A percentile compares a stretch with the other conserved stretches of the same genome.
Conservation (phyloP, 805 yeast species). For the Lachancea cidri region DNA sequence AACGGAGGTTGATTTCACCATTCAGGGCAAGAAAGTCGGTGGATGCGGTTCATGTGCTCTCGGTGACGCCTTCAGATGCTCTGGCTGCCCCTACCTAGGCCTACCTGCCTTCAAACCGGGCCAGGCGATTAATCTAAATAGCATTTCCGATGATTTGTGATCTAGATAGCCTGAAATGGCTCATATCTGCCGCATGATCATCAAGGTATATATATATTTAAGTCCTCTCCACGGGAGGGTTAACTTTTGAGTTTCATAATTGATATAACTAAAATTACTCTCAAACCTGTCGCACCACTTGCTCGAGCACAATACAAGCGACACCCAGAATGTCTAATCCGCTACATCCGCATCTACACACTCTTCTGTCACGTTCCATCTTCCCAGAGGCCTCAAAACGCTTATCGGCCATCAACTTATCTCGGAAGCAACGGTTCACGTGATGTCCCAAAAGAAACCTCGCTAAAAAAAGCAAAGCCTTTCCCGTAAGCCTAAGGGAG, state of each 20-base stretch:
- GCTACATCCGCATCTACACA: too few relatives aligned
- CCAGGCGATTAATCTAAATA: slow-evolving; percentile 71
- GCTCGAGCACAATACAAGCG: too few relatives aligned
- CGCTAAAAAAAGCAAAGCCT: not conserved
- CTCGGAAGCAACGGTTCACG: not conserved
- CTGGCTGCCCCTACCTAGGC: slow-evolving; percentile 96
- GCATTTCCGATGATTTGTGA: slow-evolving; percentile 71
- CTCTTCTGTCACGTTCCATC: not conserved
- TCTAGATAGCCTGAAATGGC: too few relatives aligned
- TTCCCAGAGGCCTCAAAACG: too few relatives aligned
- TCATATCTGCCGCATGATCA: too few relatives aligned
- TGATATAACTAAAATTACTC: too few relatives aligned
- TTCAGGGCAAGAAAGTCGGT: slow-evolving; percentile 88
- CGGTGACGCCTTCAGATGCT: slow-evolving; percentile 98
- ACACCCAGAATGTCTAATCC: too few relatives aligned
- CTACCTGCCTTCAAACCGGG: slow-evolving; percentile 99
- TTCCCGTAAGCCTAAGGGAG: not conserved
- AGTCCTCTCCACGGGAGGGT: too few relatives aligned
- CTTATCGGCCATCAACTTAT: not conserved
- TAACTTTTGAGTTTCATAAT: too few relatives aligned
- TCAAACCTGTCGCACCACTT: too few relatives aligned
- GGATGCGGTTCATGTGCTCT: slow-evolving; percentile 96
- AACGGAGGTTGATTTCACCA: slow-evolving; percentile 89
- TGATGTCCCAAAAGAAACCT: not conserved
- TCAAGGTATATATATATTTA: too few relatives aligned